Percentiles rank a stretch among this genome's conserved stretches.
Conservation (phyloP, 2,329 filamentous ascomycete genomes). For the Apiospora phragmitis region DNA sequence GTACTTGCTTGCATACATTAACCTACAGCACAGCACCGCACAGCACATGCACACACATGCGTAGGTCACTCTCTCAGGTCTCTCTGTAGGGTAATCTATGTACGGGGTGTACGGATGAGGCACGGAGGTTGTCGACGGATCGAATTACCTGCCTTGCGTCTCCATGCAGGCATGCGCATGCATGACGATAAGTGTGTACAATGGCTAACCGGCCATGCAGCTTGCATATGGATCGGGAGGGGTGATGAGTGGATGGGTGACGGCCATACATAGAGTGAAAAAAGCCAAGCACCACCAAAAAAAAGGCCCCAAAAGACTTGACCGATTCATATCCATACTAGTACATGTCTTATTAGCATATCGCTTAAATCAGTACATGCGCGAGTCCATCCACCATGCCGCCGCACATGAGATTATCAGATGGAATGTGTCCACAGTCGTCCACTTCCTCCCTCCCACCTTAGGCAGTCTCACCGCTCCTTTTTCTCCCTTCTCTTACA, state of each 20-base stretch:
- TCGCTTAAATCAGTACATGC: neutral
- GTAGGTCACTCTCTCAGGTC: too few species aligned
- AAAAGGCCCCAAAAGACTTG: neutral
- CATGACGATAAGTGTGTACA: constrained; percentile 11
- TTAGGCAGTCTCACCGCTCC: constrained; percentile 23
- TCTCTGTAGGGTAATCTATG: neutral
- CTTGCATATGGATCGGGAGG: neutral
- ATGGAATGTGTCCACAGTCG: constrained; percentile 18
- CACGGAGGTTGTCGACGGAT: constrained; percentile 12
- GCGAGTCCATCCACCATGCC: constrained; percentile 14
- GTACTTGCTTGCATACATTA: neutral
- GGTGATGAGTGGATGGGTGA: constrained; percentile 2
- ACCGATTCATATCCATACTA: neutral
- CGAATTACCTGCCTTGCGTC: constrained; percentile 15
- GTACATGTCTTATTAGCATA: constrained; percentile 11
- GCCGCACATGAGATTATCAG: constrained; percentile 14
- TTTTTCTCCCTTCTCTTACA: constrained; percentile 10
- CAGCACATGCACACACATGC: neutral
- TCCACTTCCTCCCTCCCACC: constrained; percentile 4
- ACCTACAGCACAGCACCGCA: neutral
- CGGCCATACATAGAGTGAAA: neutral
- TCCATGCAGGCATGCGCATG: constrained; percentile 12
- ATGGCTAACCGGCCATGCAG: constrained; percentile 6
- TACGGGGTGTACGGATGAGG: neutral
- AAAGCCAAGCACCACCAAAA: neutral